Conservation (phyloP, 2,329 filamentous ascomycete genomes). For the Sporothrix brunneoviolacea region DNA sequence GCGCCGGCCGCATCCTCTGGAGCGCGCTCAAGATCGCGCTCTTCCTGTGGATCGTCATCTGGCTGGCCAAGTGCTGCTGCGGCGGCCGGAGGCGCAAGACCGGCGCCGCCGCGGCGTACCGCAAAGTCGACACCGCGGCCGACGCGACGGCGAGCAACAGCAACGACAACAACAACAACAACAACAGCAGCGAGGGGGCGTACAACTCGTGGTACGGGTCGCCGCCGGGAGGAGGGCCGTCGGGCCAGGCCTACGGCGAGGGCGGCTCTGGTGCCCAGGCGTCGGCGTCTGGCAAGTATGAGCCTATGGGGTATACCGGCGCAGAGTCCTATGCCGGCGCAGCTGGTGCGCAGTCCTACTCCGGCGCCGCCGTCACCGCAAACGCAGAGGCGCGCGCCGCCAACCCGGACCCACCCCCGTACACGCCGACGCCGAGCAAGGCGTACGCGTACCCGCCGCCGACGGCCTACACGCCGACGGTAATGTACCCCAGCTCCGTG, state of each 20-base stretch:
- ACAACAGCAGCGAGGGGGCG: background rate
- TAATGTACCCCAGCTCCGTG: no score
- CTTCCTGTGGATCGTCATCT: constrained; percentile 10
- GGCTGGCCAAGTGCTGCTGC: background rate
- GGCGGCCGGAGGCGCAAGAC: background rate
- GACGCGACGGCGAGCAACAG: background rate
- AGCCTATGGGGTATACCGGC: no score
- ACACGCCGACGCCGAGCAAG: no score
- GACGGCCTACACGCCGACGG: no score
- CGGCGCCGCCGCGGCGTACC: background rate
- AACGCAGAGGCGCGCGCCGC: no score
- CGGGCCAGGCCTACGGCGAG: constrained; percentile 5
- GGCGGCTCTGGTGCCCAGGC: background rate
- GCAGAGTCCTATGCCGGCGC: no score
- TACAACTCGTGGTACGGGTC: no score
- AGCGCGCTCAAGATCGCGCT: constrained; percentile 7
- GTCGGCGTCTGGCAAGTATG: no score
- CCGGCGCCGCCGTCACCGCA: no score
- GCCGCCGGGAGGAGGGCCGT: background rate
- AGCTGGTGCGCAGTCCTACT: no score
- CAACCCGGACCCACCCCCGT: no score
- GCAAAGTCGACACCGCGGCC: background rate
- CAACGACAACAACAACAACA: background rate
- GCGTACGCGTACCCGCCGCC: no score
- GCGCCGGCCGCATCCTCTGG: background rate